These are phyloP conservation scores for Yamadazyma jaroonii DNA, from an alignment of 1,139 yeast genomes.

Conservation along the genomic window DNA sequence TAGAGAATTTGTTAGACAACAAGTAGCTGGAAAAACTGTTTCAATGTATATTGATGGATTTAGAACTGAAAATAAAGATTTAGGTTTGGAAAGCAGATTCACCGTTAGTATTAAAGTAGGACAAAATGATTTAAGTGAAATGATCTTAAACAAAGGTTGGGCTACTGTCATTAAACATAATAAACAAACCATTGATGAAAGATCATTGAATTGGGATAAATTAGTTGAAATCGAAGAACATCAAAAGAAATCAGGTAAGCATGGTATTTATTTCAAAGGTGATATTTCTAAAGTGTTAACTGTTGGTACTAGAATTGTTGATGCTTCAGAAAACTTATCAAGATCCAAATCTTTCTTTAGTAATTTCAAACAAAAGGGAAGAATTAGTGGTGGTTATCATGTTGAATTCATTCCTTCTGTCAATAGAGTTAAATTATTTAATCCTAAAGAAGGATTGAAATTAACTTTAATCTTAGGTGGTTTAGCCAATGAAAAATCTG, in stretches of 20 bases:
- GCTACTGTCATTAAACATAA: constrained; percentile 80
- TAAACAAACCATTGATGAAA: constrained; percentile 64
- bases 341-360: constrained; percentile 75
- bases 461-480: constrained; percentile 78
- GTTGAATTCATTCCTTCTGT: constrained; percentile 72
- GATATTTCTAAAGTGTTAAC: constrained; percentile 49
- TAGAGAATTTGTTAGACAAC: constrained; percentile 67
- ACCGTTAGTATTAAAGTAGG: constrained; percentile 51
- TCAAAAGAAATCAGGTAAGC: constrained; percentile 51
- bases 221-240: constrained; percentile 67
- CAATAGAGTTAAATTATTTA: constrained; percentile 61
- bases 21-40: constrained; percentile 68
- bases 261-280: constrained; percentile 54
- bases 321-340: constrained; percentile 72
- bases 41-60: constrained; percentile 60
- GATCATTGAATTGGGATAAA: constrained; percentile 77
- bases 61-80: constrained; percentile 56
- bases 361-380: constrained; percentile 64
- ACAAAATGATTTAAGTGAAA: constrained; percentile 59
- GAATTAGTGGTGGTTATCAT: constrained; percentile 51
- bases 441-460: constrained; percentile 71
- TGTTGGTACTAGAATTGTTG: constrained; percentile 62
- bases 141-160: constrained; percentile 61
- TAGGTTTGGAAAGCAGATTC: constrained; percentile 63
- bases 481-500: constrained; percentile 49